These are phyloP conservation scores for Russula emetica DNA, from an alignment of 768 basidiomycete genomes.

Conservation along the genomic window DNA sequence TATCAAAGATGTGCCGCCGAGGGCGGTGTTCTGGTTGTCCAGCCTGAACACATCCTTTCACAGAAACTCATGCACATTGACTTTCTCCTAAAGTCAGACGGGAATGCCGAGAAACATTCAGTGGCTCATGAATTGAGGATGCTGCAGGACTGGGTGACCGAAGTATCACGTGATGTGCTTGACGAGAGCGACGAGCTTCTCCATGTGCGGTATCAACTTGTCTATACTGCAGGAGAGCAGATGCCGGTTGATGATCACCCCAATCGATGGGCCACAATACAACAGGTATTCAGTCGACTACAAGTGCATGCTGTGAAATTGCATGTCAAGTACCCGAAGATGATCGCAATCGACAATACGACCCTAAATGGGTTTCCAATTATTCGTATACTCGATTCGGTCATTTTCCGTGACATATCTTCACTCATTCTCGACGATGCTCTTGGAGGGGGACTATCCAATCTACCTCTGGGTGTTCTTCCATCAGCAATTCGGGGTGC, in stretches of 20 bases:
- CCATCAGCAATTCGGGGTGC: not conserved
- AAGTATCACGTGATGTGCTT: conserved; percentile 17
- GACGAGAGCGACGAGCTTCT: conserved; percentile 37
- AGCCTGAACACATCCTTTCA: conserved; percentile 54
- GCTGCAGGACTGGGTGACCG: conserved; percentile 1
- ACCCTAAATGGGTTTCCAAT: conserved; percentile 7
- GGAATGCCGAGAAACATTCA: not conserved
- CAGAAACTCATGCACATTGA: conserved; percentile 47
- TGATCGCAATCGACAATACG: not conserved
- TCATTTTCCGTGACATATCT: not conserved
- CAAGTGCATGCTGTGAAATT: conserved; percentile 19
- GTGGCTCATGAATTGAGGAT: not conserved
- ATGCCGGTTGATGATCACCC: conserved; percentile 40
- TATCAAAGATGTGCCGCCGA: conserved; percentile 39
- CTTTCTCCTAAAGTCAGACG: conserved; percentile 27
- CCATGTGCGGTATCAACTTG: conserved; percentile 44
- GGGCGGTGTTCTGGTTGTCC: conserved; percentile 45
- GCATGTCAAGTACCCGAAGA: not conserved
- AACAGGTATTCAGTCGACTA: conserved; percentile 39
- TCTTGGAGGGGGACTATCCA: conserved; percentile 1
- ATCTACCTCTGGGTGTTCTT: conserved; percentile 3
- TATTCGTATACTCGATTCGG: conserved; percentile 6
- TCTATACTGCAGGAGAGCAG: conserved; percentile 44
- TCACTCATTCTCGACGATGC: conserved; percentile 9
- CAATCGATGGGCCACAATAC: conserved; percentile 41